phyloP scores from a whole-genome alignment of 306 rosid genomes.

The Prinsepia uniflora region DNA sequence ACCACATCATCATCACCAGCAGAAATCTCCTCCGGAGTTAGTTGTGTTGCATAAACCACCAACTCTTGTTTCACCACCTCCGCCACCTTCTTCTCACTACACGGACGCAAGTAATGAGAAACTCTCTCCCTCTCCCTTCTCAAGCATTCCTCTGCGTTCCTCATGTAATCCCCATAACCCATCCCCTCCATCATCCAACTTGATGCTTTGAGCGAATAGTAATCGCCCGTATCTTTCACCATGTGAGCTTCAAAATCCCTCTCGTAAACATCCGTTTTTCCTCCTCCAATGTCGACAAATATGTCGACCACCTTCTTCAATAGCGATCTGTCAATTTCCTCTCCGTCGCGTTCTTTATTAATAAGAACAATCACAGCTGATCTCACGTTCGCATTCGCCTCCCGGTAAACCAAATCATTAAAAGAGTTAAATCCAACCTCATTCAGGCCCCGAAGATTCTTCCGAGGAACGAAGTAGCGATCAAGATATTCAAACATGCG shows the following conservation, averaged over 20 bases:
- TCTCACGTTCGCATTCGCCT: slow-evolving; percentile 35
- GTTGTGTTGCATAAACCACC: slow-evolving; percentile 16
- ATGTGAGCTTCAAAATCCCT: slow-evolving; percentile 43
- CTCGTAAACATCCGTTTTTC: slow-evolving; percentile 36
- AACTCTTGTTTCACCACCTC: slow-evolving; percentile 58
- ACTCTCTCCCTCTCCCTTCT: slow-evolving; percentile 28
- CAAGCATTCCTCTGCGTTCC: slow-evolving; percentile 36
- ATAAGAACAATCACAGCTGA: slow-evolving; percentile 40
- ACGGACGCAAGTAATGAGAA: slow-evolving; percentile 24
- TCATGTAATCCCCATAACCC: slow-evolving; percentile 60
- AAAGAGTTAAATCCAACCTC: slow-evolving; percentile 24
- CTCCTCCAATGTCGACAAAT: slow-evolving; percentile 54
- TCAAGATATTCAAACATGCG: slow-evolving; percentile 28
- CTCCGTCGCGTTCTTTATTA: slow-evolving; percentile 58
- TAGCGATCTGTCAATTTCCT: slow-evolving; percentile 52
- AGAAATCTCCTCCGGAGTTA: neutral
- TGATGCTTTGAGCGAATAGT: slow-evolving; percentile 54
- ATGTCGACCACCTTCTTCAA: slow-evolving; percentile 48
- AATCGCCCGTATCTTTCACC: slow-evolving; percentile 44
- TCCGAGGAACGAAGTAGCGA: slow-evolving; percentile 24
- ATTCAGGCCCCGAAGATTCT: slow-evolving; percentile 18
- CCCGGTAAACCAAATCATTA: slow-evolving; percentile 23
- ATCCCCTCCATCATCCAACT: slow-evolving; percentile 43
- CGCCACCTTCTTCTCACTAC: slow-evolving; percentile 29
- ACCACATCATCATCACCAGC: neutral